Base-by-base conservation (phyloP, 495 filamentous ascomycete species). In the Astrothelium subdiscretum region DNA sequence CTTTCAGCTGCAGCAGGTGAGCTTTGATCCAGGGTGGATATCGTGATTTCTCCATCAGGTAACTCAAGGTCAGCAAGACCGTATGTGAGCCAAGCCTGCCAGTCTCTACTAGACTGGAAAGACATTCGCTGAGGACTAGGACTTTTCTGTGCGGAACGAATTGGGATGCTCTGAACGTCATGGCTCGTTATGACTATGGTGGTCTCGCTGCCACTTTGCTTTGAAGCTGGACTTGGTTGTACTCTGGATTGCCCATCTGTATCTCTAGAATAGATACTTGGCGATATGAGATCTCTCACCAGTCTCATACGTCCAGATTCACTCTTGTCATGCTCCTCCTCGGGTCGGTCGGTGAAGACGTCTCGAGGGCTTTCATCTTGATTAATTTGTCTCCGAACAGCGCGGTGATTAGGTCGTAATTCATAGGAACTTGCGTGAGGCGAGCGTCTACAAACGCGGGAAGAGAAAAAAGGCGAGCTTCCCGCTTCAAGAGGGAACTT, bases 191-290 rank as follows among this genome's bases (percentile, higher is more conserved):
- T 54, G 6, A 29, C 15, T 20, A 54, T 54, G 6, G 22, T 54
- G 11, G 48, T 54, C 48, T 54, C 48, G 8, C 22, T 11, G 6
- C 48, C 48, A 29, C 48, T 54, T 24, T 54, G 48, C 24, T 29
- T 54, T 29, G 48, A 54, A 29, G 24, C 24, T 15, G 48, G 48
- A 29, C 48, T 54, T 29, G 15, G 48, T 20, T 54, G 48, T 8
- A 27, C 22, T 15, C 15, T 54, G 6, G 48, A 54, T 8, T 29
- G 48, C 5, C 67, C 70, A 59, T 74, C 66, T 1, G 66, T 72
- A 31, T 65, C 69, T 15, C 66, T 66, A 15, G 73, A 75, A 57
- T 75, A 75, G 12, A 75, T 43, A 58, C 73, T 75, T 2, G 73
- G 73, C 8, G 73, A 75, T 18, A 75, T 32, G 15, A 69, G 38